phyloP scores from a whole-genome alignment of 1,139 yeast genomes.

The Candida tetrigidarum region DNA sequence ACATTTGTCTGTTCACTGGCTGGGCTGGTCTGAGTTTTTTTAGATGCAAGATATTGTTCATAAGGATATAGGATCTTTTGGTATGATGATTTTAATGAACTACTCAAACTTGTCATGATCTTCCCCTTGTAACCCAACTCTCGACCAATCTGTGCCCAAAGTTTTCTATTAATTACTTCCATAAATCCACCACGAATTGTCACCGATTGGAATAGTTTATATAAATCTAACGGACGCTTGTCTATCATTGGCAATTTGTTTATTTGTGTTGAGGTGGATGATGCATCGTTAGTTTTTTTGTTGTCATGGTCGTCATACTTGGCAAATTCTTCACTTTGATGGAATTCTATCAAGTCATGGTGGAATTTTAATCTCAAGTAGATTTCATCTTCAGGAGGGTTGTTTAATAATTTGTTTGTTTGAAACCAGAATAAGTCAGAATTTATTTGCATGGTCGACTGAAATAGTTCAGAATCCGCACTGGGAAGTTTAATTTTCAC shows the following conservation, averaged over 20 bases:
- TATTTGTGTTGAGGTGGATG: conserved; percentile 5
- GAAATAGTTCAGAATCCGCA: conserved; percentile 32
- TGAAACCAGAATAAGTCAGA: conserved; percentile 21
- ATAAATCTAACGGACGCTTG: conserved; percentile 59
- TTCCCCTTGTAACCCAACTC: conserved; percentile 70
- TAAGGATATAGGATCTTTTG: conserved; percentile 39
- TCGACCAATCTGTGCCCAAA: conserved; percentile 73
- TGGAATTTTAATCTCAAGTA: conserved; percentile 34
- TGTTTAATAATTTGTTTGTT: conserved; percentile 24
- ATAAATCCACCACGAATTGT: conserved; percentile 61
- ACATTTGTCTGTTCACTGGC: too few relatives aligned
- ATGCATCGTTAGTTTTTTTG: conserved; percentile 2
- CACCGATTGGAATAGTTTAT: conserved; percentile 54
- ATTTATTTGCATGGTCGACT: conserved; percentile 17
- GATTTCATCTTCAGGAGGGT: conserved; percentile 34
- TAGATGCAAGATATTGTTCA: conserved; percentile 25
- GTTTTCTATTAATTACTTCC: conserved; percentile 54
- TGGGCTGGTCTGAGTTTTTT: conserved; percentile 13
- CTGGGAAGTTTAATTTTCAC: conserved; percentile 66
- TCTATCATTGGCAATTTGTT: conserved; percentile 56
- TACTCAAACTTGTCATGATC: conserved; percentile 68
- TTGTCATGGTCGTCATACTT: conserved; percentile 11
- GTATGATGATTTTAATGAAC: conserved; percentile 66
- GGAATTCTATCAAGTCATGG: conserved; percentile 26
- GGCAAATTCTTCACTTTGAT: conserved; percentile 16